Evolutionary conservation across 306 rosid genomes (phyloP).

Genomic region (Ormosia semicastrata): DNA sequence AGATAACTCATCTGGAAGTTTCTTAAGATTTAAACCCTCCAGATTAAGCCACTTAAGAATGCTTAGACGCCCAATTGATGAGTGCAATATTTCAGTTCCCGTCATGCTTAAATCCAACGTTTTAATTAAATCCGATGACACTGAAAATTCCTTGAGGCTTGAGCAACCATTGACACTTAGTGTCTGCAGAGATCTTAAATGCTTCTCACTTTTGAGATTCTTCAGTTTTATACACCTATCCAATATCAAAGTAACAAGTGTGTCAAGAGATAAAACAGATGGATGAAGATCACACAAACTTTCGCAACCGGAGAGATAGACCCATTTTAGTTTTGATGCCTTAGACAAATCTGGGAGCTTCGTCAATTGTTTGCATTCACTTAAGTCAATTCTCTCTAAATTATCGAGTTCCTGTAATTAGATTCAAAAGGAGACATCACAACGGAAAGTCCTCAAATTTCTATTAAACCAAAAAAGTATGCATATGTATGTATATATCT

Average conservation of each 20-base stretch:
- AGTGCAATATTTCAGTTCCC: not conserved
- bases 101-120: fast-evolving
- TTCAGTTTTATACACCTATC: not conserved
- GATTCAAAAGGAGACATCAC: not conserved
- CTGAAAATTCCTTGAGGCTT: not conserved
- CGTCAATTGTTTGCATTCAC: not conserved
- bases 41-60: not conserved
- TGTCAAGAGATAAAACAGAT: not conserved
- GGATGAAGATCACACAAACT: not conserved
- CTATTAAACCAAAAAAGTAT: not conserved
- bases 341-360: not conserved
- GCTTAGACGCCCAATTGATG: not conserved
- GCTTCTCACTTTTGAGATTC: not conserved
- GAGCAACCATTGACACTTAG: not conserved
- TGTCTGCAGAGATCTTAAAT: not conserved
- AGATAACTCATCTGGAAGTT: not conserved
- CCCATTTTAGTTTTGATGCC: not conserved
- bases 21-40: not conserved
- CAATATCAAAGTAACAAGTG: not conserved
- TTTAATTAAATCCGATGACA: not conserved
- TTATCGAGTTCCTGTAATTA: not conserved
- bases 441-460: not conserved
- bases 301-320: not conserved
- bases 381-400: not conserved
- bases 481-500: not conserved